Percentiles rank a stretch among this genome's conserved stretches.
phyloP scores from a whole-genome alignment of 257 asterid species.

The Echites panduratus region DNA sequence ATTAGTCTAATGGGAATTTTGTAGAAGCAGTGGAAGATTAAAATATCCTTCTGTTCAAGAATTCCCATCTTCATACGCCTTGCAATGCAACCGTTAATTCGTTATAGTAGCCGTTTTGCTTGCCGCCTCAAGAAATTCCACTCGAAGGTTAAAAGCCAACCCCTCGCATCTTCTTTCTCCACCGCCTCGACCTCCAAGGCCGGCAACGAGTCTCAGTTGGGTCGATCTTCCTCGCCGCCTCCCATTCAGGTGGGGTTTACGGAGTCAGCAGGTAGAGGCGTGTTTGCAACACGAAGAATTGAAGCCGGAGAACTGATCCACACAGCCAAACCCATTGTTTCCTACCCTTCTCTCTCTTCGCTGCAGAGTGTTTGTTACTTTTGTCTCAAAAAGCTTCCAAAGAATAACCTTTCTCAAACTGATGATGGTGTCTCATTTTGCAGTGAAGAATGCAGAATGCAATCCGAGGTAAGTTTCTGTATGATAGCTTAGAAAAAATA shows the following conservation, averaged over 20 bases:
- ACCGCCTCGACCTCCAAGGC: constrained; percentile 4
- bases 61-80: neutral
- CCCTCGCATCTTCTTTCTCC: constrained; percentile 10
- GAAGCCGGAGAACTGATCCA: constrained; percentile 70
- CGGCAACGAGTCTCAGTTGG: constrained; percentile 11
- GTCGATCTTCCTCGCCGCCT: constrained; percentile 35
- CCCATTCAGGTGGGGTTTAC: constrained; percentile 48
- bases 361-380: constrained; percentile 50
- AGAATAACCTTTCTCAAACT: constrained; percentile 10
- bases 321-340: constrained; percentile 52
- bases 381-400: constrained; percentile 49
- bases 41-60: neutral
- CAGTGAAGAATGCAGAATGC: constrained; percentile 43
- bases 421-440: constrained; percentile 36
- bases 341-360: constrained; percentile 57
- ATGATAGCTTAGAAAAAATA: neutral
- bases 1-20: neutral
- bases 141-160: neutral
- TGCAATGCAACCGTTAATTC: constrained; percentile 28
- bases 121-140: constrained; percentile 21
- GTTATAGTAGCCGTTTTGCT: constrained; percentile 30
- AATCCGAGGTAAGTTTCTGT: constrained; percentile 36
- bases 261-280: constrained; percentile 58
- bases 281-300: constrained; percentile 57
- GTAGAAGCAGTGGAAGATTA: neutral